Conservation (phyloP, 2,329 filamentous ascomycete genomes). For the Pseudofabraea citricarpa region DNA sequence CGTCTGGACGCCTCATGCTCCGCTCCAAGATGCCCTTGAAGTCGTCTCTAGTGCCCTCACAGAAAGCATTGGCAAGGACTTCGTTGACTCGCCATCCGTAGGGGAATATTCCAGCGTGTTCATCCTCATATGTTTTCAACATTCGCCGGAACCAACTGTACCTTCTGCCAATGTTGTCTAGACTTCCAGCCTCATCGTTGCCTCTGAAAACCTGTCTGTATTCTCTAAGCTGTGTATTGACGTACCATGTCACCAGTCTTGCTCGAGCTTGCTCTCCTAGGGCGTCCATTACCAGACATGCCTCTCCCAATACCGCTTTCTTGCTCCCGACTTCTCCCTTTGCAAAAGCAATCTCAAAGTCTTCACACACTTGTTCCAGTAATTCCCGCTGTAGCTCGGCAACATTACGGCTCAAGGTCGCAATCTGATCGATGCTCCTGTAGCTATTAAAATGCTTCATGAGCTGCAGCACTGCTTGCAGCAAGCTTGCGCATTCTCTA, state of each 20-base stretch:
- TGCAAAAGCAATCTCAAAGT: conserved; percentile 93
- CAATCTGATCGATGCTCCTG: conserved; percentile 95
- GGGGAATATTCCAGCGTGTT: conserved; percentile 86
- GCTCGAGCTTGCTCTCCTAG: conserved; percentile 81
- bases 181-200: conserved; percentile 90
- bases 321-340: conserved; percentile 74
- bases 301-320: conserved; percentile 71
- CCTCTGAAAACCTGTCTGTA: conserved; percentile 94
- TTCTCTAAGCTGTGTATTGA: conserved; percentile 93
- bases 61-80: conserved; percentile 84
- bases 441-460: conserved; percentile 99
- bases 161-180: conserved; percentile 92
- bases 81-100: conserved; percentile 86
- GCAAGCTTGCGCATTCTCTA: conserved; percentile 84
- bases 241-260: conserved; percentile 90
- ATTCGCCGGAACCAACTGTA: conserved; percentile 97
- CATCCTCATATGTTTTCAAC: conserved; percentile 92
- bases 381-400: conserved; percentile 89
- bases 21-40: conserved; percentile 89
- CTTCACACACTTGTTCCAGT: conserved; percentile 96
- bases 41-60: conserved; percentile 91
- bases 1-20: conserved; percentile 74
- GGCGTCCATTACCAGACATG: conserved; percentile 90
- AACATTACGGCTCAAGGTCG: conserved; percentile 85
- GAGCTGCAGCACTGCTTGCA: conserved; percentile 93